Evolutionary conservation across 176 grass and related monocot genomes (phyloP).

Genomic region (Echinochloa phyllopogon): DNA sequence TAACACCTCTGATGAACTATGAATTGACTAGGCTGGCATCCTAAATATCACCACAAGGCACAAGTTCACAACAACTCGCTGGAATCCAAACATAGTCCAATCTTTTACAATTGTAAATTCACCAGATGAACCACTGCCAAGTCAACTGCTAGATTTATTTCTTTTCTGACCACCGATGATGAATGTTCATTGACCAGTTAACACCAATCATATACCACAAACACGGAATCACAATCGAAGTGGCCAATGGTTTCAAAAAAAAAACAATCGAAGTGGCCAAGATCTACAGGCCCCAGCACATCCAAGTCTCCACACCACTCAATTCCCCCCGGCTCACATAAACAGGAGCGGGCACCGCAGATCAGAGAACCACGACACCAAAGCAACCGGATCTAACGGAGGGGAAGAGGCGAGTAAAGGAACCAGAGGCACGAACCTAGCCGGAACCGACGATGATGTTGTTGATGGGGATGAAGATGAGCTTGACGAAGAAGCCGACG

Average conservation of each 20-base stretch:
- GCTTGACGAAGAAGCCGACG: constrained; percentile 86
- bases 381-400: constrained; percentile 2
- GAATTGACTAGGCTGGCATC: background rate
- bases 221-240: background rate
- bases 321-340: background rate
- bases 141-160: background rate
- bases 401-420: background rate
- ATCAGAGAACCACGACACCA: background rate
- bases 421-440: constrained; percentile 50
- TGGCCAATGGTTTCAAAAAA: no score
- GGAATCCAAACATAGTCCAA: background rate
- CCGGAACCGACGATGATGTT: constrained; percentile 89
- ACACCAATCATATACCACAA: background rate
- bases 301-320: no score
- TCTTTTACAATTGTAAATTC: background rate
- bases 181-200: background rate
- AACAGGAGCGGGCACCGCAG: background rate
- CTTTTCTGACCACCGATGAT: background rate
- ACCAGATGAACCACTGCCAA: background rate
- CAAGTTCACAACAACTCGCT: background rate
- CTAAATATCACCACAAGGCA: background rate
- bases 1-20: background rate
- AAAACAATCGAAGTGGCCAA: background rate
- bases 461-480: constrained; percentile 92
- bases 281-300: background rate